phyloP scores from a whole-genome alignment of 2,329 filamentous ascomycete species.

The Fusarium hainanense region DNA sequence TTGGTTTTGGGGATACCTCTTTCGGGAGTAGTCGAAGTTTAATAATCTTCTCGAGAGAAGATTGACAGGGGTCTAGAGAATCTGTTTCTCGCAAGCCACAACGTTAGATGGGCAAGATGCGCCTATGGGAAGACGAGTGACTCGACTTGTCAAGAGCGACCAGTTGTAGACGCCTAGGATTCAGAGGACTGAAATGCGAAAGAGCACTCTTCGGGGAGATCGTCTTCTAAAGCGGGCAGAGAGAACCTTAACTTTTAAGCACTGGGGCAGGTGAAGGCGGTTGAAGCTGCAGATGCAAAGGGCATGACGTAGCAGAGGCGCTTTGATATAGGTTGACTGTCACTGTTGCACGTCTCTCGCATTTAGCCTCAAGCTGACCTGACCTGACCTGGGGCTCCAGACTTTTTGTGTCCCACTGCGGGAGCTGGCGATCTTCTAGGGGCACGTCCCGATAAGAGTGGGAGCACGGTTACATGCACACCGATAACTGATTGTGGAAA shows the following conservation, averaged over 20 bases:
- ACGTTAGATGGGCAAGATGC: conserved; percentile 20
- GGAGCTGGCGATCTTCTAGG: conserved; percentile 27
- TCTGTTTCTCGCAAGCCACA: conserved; percentile 35
- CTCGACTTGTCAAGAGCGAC: neutral
- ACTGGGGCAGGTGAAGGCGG: neutral
- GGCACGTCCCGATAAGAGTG: conserved; percentile 25
- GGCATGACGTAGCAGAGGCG: conserved; percentile 32
- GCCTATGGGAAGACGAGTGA: conserved; percentile 25
- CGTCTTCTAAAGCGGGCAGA: neutral
- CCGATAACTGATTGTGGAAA: conserved; percentile 36
- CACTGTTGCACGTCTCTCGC: neutral
- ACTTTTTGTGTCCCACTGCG: conserved; percentile 38
- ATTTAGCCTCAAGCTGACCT: conserved; percentile 20
- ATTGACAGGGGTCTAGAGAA: conserved; percentile 12
- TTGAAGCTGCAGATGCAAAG: conserved; percentile 27
- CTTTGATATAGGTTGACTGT: conserved; percentile 34
- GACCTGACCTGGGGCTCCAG: conserved; percentile 25
- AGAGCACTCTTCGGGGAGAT: neutral
- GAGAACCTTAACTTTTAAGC: neutral
- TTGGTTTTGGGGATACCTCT: neutral
- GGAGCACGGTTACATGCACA: conserved; percentile 40
- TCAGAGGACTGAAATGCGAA: conserved; percentile 3
- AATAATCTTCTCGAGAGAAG: conserved; percentile 19
- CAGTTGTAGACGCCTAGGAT: conserved; percentile 8
- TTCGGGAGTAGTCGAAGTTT: conserved; percentile 23